Evolutionary conservation across 129 eudicot genomes (phyloP).

Genomic region (Lactuca sativa): DNA sequence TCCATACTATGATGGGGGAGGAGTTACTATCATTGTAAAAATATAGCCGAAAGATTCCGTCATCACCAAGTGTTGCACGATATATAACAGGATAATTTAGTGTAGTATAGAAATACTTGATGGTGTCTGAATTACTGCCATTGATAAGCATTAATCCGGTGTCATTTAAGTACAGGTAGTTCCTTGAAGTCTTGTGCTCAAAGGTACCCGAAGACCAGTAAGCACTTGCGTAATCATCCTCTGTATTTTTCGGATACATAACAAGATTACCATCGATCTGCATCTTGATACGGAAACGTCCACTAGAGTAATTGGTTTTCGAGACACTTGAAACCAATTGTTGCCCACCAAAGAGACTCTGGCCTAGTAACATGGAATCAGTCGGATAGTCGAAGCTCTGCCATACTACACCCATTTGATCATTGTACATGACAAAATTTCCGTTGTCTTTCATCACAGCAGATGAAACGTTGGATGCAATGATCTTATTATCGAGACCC

Average conservation of each 20-base stretch:
- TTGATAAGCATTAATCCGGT: slow-evolving; percentile 12
- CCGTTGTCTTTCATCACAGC: slow-evolving; percentile 35
- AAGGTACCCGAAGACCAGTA: slow-evolving; percentile 1
- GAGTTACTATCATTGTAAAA: slow-evolving; percentile 3
- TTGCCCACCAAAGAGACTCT: slow-evolving; percentile 23
- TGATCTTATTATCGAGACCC: background rate
- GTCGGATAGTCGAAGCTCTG: slow-evolving; percentile 47
- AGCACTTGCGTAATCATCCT: background rate
- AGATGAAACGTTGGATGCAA: slow-evolving; percentile 6
- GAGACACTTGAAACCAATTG: slow-evolving; percentile 39
- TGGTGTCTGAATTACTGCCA: background rate
- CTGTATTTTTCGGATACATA: slow-evolving; percentile 31
- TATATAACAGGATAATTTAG: background rate
- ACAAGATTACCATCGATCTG: slow-evolving; percentile 43
- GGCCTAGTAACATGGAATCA: slow-evolving; percentile 42
- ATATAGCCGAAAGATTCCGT: slow-evolving; percentile 36
- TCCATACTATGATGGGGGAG: background rate
- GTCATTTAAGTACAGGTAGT: slow-evolving; percentile 16
- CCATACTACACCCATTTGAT: slow-evolving; percentile 23
- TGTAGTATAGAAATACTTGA: background rate
- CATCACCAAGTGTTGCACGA: slow-evolving; percentile 30
- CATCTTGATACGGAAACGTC: slow-evolving; percentile 36
- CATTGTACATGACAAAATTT: slow-evolving; percentile 29
- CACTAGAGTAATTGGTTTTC: slow-evolving; percentile 26
- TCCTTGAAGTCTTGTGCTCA: background rate